A percentile compares a stretch with the other conserved stretches of the same genome.
phyloP scores from a whole-genome alignment of 1,284 basidiomycete genomes.

The Austroboletus novae-zelandiae region DNA sequence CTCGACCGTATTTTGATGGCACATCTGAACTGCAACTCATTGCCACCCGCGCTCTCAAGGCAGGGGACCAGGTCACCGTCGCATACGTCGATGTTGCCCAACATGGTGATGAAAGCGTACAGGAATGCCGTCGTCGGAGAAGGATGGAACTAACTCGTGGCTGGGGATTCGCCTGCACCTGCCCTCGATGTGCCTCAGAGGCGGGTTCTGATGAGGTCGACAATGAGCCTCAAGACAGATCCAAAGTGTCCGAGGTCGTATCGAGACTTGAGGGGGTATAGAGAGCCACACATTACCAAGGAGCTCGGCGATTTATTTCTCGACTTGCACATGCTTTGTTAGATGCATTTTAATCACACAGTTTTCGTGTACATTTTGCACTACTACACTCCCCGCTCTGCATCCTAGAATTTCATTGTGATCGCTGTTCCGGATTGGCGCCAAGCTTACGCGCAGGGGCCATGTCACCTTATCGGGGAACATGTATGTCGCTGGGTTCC shows the following conservation, averaged over 20 bases:
- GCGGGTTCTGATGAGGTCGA: slow-evolving; percentile 37
- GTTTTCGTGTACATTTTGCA: slow-evolving; percentile 6
- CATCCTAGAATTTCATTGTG: neutral
- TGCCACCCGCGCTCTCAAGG: slow-evolving; percentile 60
- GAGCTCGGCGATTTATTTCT: neutral
- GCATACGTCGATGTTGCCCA: slow-evolving; percentile 68
- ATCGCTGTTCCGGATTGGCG: neutral
- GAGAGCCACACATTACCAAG: neutral
- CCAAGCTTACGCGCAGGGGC: neutral
- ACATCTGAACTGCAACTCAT: slow-evolving; percentile 66
- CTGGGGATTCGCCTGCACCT: slow-evolving; percentile 75
- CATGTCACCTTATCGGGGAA: neutral
- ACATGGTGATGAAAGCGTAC: slow-evolving; percentile 48
- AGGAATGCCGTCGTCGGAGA: slow-evolving; percentile 59
- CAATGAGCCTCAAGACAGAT: slow-evolving; percentile 49
- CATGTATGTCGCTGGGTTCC: slow-evolving; percentile 7
- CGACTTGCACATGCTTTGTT: slow-evolving; percentile 1
- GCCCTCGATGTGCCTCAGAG: slow-evolving; percentile 61
- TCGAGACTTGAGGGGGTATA: slow-evolving; percentile 38
- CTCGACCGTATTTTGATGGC: slow-evolving; percentile 61
- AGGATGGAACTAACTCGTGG: slow-evolving; percentile 73
- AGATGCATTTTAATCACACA: neutral
- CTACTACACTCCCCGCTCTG: slow-evolving; percentile 1
- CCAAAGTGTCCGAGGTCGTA: slow-evolving; percentile 53
- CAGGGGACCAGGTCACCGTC: slow-evolving; percentile 71